Base-by-base conservation (phyloP, 2,329 filamentous ascomycete species). In the Phyllachora maydis region DNA sequence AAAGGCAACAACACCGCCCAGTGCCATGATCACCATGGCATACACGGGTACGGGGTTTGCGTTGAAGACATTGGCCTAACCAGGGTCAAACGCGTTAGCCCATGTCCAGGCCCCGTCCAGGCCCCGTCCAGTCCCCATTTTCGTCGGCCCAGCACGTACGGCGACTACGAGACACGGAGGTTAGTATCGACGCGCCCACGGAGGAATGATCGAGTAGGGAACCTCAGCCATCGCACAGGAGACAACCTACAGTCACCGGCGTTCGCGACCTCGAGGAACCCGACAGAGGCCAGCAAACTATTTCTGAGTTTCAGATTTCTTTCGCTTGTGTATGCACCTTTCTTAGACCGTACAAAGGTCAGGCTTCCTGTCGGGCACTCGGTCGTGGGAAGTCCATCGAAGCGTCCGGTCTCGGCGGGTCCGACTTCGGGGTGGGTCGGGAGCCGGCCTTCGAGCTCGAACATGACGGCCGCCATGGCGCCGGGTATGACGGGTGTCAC, bases 21-120 rank as follows among this genome's bases (percentile, higher is more conserved):
- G 39, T 0, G 43, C 58, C 60, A 66, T 65, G 4, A 64, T 39
- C 0, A 52, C 47, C 1, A 52, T 38, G 6, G 56, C 60, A 23
- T 54, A 54, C 2, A 35, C 31, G 0, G 60, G 60, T 0, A 61
- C 48, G 0, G 59, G 61, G 0, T 50, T 41, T 2, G 52, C 30
- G 30, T 66, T 65, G 56, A 57, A 66, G 2, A 65, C 50, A 26
- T 66, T 65, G 26, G 61, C 61, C n/a, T n/a, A n/a, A n/a, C n/a
- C n/a, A n/a, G n/a, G n/a, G n/a, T n/a, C n/a, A n/a, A n/a, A n/a
- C n/a, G n/a, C n/a, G n/a, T n/a, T n/a, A n/a, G n/a, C n/a, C n/a
- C n/a, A n/a, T n/a, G n/a, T n/a, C n/a, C n/a, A n/a, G n/a, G n/a
- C n/a, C n/a, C n/a, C n/a, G n/a, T n/a, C n/a, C n/a, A n/a, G n/a